Evolutionary conservation across 805 yeast species (phyloP).

Genomic region (Zygosaccharomyces kombuchaensis): DNA sequence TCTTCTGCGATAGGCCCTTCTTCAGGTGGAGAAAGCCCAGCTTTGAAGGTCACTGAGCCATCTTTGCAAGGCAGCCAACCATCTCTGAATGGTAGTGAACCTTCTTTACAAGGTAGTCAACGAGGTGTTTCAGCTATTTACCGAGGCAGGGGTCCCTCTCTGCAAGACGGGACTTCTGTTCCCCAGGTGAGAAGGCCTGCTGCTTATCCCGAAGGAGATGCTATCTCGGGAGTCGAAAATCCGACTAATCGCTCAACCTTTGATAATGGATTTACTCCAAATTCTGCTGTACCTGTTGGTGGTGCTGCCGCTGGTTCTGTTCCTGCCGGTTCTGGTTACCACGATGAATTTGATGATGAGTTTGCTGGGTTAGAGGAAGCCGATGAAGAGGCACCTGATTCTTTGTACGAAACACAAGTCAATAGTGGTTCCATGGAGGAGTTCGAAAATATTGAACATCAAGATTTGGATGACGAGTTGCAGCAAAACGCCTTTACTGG

Average conservation of each 20-base stretch:
- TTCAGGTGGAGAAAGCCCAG: background rate
- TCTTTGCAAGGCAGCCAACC: conserved; percentile 4
- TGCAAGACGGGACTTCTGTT: background rate
- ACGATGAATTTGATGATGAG: conserved; percentile 39
- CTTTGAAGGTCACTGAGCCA: background rate
- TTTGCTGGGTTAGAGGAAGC: conserved; percentile 44
- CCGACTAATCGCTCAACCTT: background rate
- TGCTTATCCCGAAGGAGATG: background rate
- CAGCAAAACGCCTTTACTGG: conserved; percentile 26
- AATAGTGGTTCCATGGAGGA: conserved; percentile 27
- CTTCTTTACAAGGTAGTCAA: conserved; percentile 20
- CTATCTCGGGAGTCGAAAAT: background rate
- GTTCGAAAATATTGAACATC: conserved; percentile 26
- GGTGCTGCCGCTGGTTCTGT: background rate
- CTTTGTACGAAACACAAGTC: conserved; percentile 24
- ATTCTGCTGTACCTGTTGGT: conserved; percentile 2
- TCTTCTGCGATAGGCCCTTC: background rate
- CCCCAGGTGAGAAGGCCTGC: background rate
- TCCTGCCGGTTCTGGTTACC: conserved; percentile 8
- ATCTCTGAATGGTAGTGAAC: conserved; percentile 18
- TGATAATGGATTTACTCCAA: background rate
- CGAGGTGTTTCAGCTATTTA: background rate
- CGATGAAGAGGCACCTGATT: conserved; percentile 35
- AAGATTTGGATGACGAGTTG: conserved; percentile 27
- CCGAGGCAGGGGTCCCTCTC: background rate